Evolutionary conservation across 805 yeast genomes (phyloP).

Genomic region (Myxozyma neotropica): DNA sequence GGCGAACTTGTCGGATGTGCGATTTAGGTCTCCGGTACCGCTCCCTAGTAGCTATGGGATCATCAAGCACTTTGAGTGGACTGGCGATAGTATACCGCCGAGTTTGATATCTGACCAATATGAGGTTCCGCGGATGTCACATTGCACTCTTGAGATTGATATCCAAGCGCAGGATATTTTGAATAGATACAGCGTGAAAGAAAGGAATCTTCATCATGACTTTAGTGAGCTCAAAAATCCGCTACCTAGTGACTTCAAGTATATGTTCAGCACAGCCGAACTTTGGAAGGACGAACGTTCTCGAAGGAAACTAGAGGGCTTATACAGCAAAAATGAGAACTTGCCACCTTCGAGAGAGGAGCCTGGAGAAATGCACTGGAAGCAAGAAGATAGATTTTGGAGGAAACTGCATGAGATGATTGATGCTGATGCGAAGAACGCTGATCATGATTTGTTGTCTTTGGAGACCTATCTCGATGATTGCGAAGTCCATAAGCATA

Average conservation of each 20-base stretch:
- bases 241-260: conserved; percentile 30
- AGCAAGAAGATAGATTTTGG: conserved; percentile 5
- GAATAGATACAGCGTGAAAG: conserved; percentile 54
- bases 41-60: not conserved
- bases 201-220: conserved; percentile 54
- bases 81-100: conserved; percentile 9
- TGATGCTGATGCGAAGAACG: not conserved
- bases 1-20: conserved; percentile 53
- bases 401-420: not conserved
- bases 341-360: no score
- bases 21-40: conserved; percentile 50
- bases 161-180: conserved; percentile 59
- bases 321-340: no score
- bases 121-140: conserved; percentile 57
- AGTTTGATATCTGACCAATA: conserved; percentile 20
- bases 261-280: conserved; percentile 42
- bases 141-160: conserved; percentile 72
- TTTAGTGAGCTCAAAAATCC: conserved; percentile 46
- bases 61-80: conserved; percentile 15
- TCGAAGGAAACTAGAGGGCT: conserved; percentile 12
- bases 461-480: not conserved
- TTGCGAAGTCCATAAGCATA: no score
- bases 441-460: not conserved
- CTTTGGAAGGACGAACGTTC: conserved; percentile 56
- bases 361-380: conserved; percentile 9